Evolutionary conservation across 331 rosid genomes (phyloP).

Genomic region (Arachis monticola): DNA sequence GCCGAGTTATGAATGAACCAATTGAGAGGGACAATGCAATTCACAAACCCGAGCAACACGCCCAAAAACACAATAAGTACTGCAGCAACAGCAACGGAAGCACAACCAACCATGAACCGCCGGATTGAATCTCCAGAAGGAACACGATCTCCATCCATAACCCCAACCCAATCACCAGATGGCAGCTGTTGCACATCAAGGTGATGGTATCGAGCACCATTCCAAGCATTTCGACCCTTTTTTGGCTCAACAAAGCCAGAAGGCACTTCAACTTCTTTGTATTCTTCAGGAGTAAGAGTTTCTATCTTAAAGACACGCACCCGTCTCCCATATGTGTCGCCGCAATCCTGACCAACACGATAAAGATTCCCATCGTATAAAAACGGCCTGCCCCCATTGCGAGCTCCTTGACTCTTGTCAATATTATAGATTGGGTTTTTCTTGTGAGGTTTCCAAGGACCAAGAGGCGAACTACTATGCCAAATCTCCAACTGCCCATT

Average conservation of each 20-base stretch:
- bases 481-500: slow-evolving; percentile 96
- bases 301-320: slow-evolving; percentile 80
- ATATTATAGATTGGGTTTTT: slow-evolving; percentile 78
- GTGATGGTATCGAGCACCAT: slow-evolving; percentile 93
- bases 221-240: slow-evolving; percentile 95
- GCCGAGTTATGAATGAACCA: slow-evolving; percentile 69
- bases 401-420: slow-evolving; percentile 85
- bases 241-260: slow-evolving; percentile 66
- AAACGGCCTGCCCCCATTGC: slow-evolving; percentile 99
- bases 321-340: slow-evolving; percentile 86
- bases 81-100: slow-evolving; percentile 70
- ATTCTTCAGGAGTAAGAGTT: slow-evolving; percentile 68
- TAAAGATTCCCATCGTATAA: slow-evolving; percentile 72
- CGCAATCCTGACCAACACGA: slow-evolving; percentile 91
- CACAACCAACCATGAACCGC: slow-evolving; percentile 80
- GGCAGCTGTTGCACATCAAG: slow-evolving; percentile 84
- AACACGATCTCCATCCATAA: slow-evolving; percentile 96
- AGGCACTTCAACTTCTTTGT: slow-evolving; percentile 82
- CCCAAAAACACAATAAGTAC: slow-evolving; percentile 73
- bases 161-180: slow-evolving; percentile 89
- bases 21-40: slow-evolving; percentile 80
- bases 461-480: slow-evolving; percentile 86
- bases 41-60: slow-evolving; percentile 81
- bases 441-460: slow-evolving; percentile 90
- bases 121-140: slow-evolving; percentile 84